A percentile compares a stretch with the other conserved stretches of the same genome.
phyloP scores from a whole-genome alignment of 2,329 filamentous ascomycete species.

The Chrysosphaeria jannelii region DNA sequence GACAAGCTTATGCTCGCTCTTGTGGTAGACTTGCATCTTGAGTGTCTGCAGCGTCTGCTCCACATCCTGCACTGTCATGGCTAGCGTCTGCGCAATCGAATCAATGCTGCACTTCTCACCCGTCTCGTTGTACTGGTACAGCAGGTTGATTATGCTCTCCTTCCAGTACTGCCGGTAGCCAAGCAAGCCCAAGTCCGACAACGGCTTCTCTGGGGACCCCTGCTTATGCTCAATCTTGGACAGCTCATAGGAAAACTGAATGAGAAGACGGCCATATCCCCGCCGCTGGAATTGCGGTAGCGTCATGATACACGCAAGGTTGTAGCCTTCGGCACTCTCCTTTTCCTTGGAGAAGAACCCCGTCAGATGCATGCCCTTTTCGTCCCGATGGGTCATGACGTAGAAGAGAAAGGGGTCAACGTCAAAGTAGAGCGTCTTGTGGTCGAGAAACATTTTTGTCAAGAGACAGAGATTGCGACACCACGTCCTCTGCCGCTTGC shows the following conservation, averaged over 20 bases:
- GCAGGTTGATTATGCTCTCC: slow-evolving; percentile 65
- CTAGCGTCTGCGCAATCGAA: slow-evolving; percentile 43
- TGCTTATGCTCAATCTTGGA: slow-evolving; percentile 86
- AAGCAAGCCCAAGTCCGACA: slow-evolving; percentile 74
- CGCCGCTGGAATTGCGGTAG: slow-evolving; percentile 89
- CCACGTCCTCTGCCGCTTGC: slow-evolving; percentile 76
- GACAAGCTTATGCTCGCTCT: slow-evolving; percentile 89
- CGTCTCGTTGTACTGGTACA: slow-evolving; percentile 40
- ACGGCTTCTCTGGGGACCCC: slow-evolving; percentile 84
- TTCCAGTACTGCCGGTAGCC: slow-evolving; percentile 97
- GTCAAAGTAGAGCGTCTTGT: slow-evolving; percentile 97
- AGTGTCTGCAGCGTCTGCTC: slow-evolving; percentile 81
- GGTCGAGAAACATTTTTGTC: slow-evolving; percentile 87
- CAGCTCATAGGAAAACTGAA: slow-evolving; percentile 92
- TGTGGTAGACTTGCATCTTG: slow-evolving; percentile 86
- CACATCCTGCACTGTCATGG: slow-evolving; percentile 95
- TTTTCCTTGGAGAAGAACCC: slow-evolving; percentile 99
- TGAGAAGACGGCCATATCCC: slow-evolving; percentile 74
- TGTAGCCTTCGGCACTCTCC: slow-evolving; percentile 87
- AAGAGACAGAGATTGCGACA: slow-evolving; percentile 86
- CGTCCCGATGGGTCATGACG: slow-evolving; percentile 75
- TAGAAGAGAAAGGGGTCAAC: slow-evolving; percentile 99
- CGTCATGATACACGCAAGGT: slow-evolving; percentile 90
- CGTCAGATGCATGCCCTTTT: slow-evolving; percentile 80
- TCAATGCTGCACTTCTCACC: slow-evolving; percentile 60